These are phyloP conservation scores for Aspergillus olivimuriae DNA, from an alignment of 495 filamentous ascomycete genomes.

Conservation along the genomic window DNA sequence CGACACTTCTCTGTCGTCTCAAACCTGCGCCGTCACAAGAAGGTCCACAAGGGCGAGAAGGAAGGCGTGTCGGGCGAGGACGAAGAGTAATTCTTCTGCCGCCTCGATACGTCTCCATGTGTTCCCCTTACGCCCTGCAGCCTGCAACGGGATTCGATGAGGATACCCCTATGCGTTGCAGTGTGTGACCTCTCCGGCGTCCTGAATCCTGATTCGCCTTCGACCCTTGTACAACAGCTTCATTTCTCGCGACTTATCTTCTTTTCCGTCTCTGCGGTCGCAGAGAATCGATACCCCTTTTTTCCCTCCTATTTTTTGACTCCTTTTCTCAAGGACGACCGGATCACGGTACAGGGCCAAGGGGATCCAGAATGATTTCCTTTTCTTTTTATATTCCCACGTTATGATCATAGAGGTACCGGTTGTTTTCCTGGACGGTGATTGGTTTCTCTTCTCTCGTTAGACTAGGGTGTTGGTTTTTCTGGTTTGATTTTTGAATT, in stretches of 20 bases:
- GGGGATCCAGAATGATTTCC: constrained; percentile 21
- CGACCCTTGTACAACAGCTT: constrained; percentile 39
- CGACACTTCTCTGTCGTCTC: constrained; percentile 97
- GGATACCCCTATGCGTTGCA: constrained; percentile 6
- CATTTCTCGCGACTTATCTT: constrained; percentile 19
- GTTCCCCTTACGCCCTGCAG: constrained; percentile 4
- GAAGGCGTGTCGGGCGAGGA: constrained; percentile 40
- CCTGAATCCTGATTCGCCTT: constrained; percentile 13
- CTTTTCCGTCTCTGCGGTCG: constrained; percentile 18
- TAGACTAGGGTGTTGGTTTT: constrained; percentile 16
- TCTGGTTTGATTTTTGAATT: constrained; percentile 13
- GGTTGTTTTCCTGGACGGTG: constrained; percentile 34
- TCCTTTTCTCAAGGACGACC: constrained; percentile 18
- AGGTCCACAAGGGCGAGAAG: constrained; percentile 87
- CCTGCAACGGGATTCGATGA: background rate
- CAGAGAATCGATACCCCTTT: constrained; percentile 30
- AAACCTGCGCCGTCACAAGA: constrained; percentile 89
- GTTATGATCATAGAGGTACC: constrained; percentile 44
- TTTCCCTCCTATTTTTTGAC: constrained; percentile 12
- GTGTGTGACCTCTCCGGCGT: constrained; percentile 10
- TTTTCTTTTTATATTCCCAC: constrained; percentile 20
- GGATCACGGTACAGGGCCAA: constrained; percentile 21
- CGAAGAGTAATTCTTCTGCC: constrained; percentile 31
- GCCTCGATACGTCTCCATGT: constrained; percentile 5
- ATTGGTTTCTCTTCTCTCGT: constrained; percentile 21